Evolutionary conservation across 768 basidiomycete genomes (phyloP), one percentile per base, ranked within the genome.

Genomic region (Vararia minispora): DNA sequence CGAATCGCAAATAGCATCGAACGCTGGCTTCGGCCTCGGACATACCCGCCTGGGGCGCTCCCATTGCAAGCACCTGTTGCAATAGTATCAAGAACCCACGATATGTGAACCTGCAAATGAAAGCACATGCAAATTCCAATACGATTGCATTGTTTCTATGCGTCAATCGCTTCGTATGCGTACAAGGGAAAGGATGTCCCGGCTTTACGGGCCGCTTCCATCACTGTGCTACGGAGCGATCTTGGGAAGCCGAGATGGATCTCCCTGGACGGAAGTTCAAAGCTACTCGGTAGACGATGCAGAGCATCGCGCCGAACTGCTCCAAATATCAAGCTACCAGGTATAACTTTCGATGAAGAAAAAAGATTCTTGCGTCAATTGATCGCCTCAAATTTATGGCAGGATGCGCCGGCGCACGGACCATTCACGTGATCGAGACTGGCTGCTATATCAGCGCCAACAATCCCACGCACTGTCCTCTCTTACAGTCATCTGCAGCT

Each of bases 271-370:
- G 51, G 59, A 52, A 58, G 64, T 63, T 77, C 79, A 81, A 76
- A 71, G 62, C 60, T 54, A 58, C 59, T 60, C 62, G 48, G 61
- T 65, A 29, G 46, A 43, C 48, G 22, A 24, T 18, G 7, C 28
- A 28, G 24, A 33, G 37, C 35, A 23, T 33, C 44, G 35, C 48
- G 44, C 54, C 58, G 61, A 60, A 58, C 55, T n/a, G 33, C 62
- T 76, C 69, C 78, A 80, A 81, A 81, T 79, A 79, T 78, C 74
- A 69, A 64, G 67, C 65, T 53, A 57, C 62, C 63, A 77, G 77
- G 79, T 81, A 68, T 56, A 67, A 80, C 76, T 81, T 81, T 79
- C 78, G 66, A 66, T 62, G 43, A 56, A 49, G 47, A 45, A 47
- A 32, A 16, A n/a, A n/a, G n/a, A n/a, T n/a, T n/a, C n/a, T n/a